phyloP scores from a whole-genome alignment of 441 rosid genomes.

The Omphalea diandra region DNA sequence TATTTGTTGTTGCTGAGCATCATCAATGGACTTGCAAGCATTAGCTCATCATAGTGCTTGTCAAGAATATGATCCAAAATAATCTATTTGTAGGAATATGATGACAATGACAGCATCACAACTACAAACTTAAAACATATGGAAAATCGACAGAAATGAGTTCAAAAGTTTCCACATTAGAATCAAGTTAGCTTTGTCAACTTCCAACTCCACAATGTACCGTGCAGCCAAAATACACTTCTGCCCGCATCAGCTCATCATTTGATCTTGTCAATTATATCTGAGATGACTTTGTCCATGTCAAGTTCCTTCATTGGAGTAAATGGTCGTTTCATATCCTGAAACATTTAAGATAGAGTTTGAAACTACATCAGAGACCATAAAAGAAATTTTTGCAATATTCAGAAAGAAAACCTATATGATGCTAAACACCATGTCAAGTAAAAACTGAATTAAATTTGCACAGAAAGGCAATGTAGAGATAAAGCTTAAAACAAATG shows the following conservation, averaged over 20 bases:
- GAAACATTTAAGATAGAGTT: conserved; percentile 14
- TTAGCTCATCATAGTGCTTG: background rate
- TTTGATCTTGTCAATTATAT: conserved; percentile 52
- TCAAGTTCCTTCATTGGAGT: conserved; percentile 69
- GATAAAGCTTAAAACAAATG: background rate
- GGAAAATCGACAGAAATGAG: conserved; percentile 9
- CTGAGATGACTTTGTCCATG: conserved; percentile 59
- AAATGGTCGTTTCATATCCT: conserved; percentile 85
- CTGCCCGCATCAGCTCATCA: conserved; percentile 20
- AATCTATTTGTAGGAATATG: background rate
- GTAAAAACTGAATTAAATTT: background rate
- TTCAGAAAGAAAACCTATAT: background rate
- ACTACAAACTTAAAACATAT: no score
- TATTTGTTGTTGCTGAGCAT: no score
- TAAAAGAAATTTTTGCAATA: background rate
- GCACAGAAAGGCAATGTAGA: background rate
- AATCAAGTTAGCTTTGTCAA: conserved; percentile 7
- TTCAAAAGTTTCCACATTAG: background rate
- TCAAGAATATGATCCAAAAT: conserved; percentile 11
- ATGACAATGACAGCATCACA: background rate
- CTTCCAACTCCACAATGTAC: background rate
- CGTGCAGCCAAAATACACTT: conserved; percentile 14
- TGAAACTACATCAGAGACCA: background rate
- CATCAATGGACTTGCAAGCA: no score
- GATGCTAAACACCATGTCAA: background rate